phyloP scores from a whole-genome alignment of 2,329 filamentous ascomycete genomes.

The Aspergillus floridensis region DNA sequence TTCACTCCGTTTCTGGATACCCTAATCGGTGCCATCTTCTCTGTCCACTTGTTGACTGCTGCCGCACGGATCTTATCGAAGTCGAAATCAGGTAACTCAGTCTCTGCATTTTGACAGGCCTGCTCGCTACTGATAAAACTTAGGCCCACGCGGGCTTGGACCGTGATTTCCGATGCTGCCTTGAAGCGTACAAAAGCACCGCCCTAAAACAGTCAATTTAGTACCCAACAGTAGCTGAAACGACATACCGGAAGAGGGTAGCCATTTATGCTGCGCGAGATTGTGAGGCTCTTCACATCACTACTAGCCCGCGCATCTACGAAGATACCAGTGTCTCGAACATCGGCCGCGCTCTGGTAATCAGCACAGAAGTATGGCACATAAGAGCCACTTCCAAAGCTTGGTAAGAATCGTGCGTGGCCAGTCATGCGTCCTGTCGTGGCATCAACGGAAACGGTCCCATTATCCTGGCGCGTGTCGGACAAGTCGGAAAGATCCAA shows the following conservation, averaged over 20 bases:
- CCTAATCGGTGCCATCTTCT: slow-evolving; percentile 49
- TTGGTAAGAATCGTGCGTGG: slow-evolving; percentile 59
- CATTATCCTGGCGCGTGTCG: slow-evolving; percentile 60
- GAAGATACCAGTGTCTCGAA: slow-evolving; percentile 63
- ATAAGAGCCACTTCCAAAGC: slow-evolving; percentile 63
- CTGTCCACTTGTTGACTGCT: slow-evolving; percentile 58
- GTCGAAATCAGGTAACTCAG: slow-evolving; percentile 64
- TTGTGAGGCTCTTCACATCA: slow-evolving; percentile 53
- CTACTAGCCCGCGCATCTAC: slow-evolving; percentile 59
- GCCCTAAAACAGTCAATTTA: slow-evolving; percentile 37
- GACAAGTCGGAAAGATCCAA: slow-evolving; percentile 65
- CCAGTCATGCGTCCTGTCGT: slow-evolving; percentile 62
- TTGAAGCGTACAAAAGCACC: slow-evolving; percentile 66
- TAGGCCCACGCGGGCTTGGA: slow-evolving; percentile 64
- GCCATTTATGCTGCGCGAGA: slow-evolving; percentile 57
- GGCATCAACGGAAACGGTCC: slow-evolving; percentile 55
- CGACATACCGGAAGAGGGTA: slow-evolving; percentile 47
- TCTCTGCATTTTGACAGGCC: slow-evolving; percentile 66
- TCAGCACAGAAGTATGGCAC: slow-evolving; percentile 65
- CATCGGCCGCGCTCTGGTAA: slow-evolving; percentile 53
- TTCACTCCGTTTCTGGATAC: slow-evolving; percentile 34
- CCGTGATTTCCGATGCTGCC: slow-evolving; percentile 47
- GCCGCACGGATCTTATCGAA: slow-evolving; percentile 54
- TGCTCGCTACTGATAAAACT: slow-evolving; percentile 66
- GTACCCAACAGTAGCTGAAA: neutral